A percentile compares a stretch with the other conserved stretches of the same genome.
These are phyloP conservation scores for Penicillium sp. DNA, from an alignment of 2,329 filamentous ascomycete genomes.

Conservation along the genomic window DNA sequence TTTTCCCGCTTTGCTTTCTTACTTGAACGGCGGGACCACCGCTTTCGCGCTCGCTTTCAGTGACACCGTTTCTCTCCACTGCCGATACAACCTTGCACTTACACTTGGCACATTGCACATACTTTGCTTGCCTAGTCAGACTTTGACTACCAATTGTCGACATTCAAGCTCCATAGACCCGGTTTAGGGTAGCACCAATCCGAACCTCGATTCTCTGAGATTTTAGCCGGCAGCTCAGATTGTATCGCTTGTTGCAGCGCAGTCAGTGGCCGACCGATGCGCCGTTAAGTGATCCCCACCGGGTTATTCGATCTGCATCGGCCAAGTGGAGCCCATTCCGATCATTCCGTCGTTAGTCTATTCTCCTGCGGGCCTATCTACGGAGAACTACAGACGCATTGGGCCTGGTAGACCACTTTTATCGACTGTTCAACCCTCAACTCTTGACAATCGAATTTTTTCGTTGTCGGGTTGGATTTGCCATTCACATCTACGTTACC, in stretches of 20 bases:
- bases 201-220: conserved; percentile 11
- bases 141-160: background rate
- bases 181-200: conserved; percentile 12
- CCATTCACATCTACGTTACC: background rate
- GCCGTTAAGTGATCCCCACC: conserved; percentile 19
- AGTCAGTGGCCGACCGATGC: conserved; percentile 19
- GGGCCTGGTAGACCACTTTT: background rate
- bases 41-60: conserved; percentile 11
- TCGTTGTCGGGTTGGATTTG: background rate
- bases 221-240: conserved; percentile 16
- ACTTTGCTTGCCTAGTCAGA: conserved; percentile 14
- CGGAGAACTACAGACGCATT: background rate
- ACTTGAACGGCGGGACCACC: conserved; percentile 13
- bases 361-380: background rate
- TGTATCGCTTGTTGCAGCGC: conserved; percentile 1
- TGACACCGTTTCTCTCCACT: background rate
- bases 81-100: conserved; percentile 24
- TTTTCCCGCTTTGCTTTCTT: background rate
- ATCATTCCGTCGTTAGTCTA: conserved; percentile 11
- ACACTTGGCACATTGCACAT: conserved; percentile 15
- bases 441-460: background rate
- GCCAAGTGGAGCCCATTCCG: conserved; percentile 11
- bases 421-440: background rate
- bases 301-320: conserved; percentile 9
- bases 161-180: background rate